phyloP scores from a whole-genome alignment of 768 basidiomycete genomes.

The Tubosaeta sp. region DNA sequence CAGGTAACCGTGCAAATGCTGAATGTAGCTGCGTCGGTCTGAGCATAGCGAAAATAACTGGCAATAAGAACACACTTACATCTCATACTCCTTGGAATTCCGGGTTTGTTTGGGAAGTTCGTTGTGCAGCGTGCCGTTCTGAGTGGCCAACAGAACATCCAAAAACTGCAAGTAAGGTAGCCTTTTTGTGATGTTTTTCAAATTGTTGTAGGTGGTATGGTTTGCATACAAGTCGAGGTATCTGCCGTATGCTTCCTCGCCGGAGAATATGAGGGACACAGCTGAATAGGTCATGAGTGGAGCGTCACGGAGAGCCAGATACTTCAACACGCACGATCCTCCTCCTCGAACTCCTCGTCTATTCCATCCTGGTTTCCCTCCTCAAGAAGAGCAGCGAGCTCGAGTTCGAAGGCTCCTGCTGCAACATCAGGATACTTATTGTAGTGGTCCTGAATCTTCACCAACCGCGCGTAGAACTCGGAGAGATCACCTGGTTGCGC shows the following conservation, averaged over 20 bases:
- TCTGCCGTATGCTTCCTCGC: constrained; percentile 92
- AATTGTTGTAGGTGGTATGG: constrained; percentile 85
- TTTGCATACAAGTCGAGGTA: constrained; percentile 91
- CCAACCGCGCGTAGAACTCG: constrained; percentile 95
- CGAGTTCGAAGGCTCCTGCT: constrained; percentile 76
- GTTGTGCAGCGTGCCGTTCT: constrained; percentile 56
- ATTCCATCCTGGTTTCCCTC: constrained; percentile 64
- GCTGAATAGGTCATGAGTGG: constrained; percentile 39
- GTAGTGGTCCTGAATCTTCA: constrained; percentile 95
- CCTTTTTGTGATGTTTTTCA: constrained; percentile 80
- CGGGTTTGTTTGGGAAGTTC: constrained; percentile 69
- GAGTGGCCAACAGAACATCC: constrained; percentile 70
- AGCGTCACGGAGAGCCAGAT: constrained; percentile 2
- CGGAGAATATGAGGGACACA: constrained; percentile 84
- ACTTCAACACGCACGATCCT: constrained; percentile 66
- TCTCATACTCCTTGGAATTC: constrained; percentile 72
- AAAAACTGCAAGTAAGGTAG: constrained; percentile 92
- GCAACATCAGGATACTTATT: constrained; percentile 90
- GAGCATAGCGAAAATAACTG: constrained; percentile 4
- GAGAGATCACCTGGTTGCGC: constrained; percentile 68
- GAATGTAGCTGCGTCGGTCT: constrained; percentile 64
- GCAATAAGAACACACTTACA: constrained; percentile 42
- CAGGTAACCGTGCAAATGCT: constrained; percentile 76
- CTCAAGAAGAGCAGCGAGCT: constrained; percentile 77
- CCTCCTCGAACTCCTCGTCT: constrained; percentile 71